Conservation (phyloP, 2,329 filamentous ascomycete species). For the Fusarium albidum region DNA sequence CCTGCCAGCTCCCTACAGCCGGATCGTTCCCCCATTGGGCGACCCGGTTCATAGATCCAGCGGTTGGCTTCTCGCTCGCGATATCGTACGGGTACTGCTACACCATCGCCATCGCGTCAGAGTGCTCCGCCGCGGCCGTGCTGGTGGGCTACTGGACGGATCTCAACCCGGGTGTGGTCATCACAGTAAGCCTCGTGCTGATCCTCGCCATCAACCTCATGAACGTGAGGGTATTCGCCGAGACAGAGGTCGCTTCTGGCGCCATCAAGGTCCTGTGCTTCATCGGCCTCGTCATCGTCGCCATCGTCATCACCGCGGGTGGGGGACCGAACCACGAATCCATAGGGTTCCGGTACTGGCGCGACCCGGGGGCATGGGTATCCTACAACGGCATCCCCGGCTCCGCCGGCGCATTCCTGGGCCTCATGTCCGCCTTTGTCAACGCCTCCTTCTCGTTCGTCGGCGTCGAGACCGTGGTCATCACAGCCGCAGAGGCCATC, state of each 20-base stretch:
- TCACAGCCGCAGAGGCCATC: slow-evolving; percentile 69
- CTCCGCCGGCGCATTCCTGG: slow-evolving; percentile 60
- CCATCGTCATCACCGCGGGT: slow-evolving; percentile 64
- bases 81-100: slow-evolving; percentile 39
- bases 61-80: slow-evolving; percentile 34
- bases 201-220: slow-evolving; percentile 65
- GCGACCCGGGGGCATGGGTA: slow-evolving; percentile 54
- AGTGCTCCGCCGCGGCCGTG: slow-evolving; percentile 33
- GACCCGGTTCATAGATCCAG: slow-evolving; percentile 37
- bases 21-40: slow-evolving; percentile 39
- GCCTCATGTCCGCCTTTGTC: slow-evolving; percentile 62
- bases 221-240: slow-evolving; percentile 66
- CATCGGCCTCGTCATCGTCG: slow-evolving; percentile 63
- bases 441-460: slow-evolving; percentile 66
- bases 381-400: slow-evolving; percentile 55
- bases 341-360: slow-evolving; percentile 53
- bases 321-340: slow-evolving; percentile 60
- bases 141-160: slow-evolving; percentile 38
- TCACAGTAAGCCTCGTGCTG: slow-evolving; percentile 63
- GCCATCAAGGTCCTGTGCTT: slow-evolving; percentile 68
- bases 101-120: slow-evolving; percentile 35
- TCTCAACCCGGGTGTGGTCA: slow-evolving; percentile 42
- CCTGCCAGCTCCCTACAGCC: slow-evolving; percentile 35
- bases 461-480: slow-evolving; percentile 47
- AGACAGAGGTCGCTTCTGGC: slow-evolving; percentile 68